phyloP scores from a whole-genome alignment of 2,329 filamentous ascomycete species.

The Fusarium verticillioides region DNA sequence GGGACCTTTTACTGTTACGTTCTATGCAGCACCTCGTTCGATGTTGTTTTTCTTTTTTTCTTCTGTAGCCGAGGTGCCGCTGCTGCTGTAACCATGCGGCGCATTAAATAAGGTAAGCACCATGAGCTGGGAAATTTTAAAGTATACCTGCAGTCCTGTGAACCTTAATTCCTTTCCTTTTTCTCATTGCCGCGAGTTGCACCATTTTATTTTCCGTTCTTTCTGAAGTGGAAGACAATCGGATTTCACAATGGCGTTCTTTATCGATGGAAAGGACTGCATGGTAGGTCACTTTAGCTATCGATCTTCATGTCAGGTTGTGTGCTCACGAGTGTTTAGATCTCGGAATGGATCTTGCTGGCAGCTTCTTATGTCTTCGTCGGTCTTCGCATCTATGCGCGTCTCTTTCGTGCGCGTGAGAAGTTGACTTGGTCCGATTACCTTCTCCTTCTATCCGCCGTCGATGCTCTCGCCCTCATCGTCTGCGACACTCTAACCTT shows the following conservation, averaged over 20 bases:
- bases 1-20: slow-evolving; percentile 1
- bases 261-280: slow-evolving; percentile 38
- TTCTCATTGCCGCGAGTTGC: background rate
- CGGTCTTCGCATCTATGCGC: slow-evolving; percentile 47
- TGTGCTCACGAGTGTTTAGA: slow-evolving; percentile 27
- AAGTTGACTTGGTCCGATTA: slow-evolving; percentile 47
- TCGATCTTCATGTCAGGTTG: rapidly evolving
- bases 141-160: background rate
- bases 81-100: background rate
- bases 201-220: background rate
- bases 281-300: slow-evolving; percentile 15
- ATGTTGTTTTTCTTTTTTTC: background rate
- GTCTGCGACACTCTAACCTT: slow-evolving; percentile 51
- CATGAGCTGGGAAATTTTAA: background rate
- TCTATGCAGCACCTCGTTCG: background rate
- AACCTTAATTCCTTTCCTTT: background rate
- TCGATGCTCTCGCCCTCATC: slow-evolving; percentile 48
- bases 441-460: slow-evolving; percentile 44
- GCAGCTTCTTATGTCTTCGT: slow-evolving; percentile 44
- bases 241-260: slow-evolving; percentile 29
- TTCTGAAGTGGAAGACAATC: background rate
- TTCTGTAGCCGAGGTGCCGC: slow-evolving; percentile 12
- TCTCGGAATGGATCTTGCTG: slow-evolving; percentile 50
- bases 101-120: background rate
- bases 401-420: slow-evolving; percentile 46